Conservation (phyloP, 2,329 filamentous ascomycete genomes). For the Fusarium sp. region DNA sequence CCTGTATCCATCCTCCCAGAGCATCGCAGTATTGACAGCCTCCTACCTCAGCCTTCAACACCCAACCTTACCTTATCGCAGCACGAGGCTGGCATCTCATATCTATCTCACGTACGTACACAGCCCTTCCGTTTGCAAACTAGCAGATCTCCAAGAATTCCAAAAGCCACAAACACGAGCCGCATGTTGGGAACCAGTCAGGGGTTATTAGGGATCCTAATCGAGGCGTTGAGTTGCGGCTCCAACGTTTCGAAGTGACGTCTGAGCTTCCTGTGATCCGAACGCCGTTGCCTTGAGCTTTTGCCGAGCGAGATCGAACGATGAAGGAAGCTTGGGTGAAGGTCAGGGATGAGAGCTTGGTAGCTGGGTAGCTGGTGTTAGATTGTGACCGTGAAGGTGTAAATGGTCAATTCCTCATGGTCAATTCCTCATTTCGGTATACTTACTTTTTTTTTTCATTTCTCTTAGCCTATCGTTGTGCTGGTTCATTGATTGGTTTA, state of each 20-base stretch:
- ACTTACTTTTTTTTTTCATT: neutral
- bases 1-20: neutral
- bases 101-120: neutral
- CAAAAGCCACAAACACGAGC: slow-evolving; percentile 33
- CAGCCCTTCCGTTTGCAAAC: slow-evolving; percentile 1
- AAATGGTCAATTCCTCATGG: neutral
- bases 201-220: slow-evolving; percentile 11
- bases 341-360: neutral
- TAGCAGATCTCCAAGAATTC: slow-evolving; percentile 16
- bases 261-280: slow-evolving; percentile 26
- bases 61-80: neutral
- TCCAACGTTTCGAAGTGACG: slow-evolving; percentile 28
- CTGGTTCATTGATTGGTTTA: neutral
- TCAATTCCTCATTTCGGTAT: neutral
- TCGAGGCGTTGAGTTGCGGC: slow-evolving; percentile 23
- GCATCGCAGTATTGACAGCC: neutral
- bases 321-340: neutral
- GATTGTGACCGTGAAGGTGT: neutral
- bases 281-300: neutral
- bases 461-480: neutral
- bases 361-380: neutral
- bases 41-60: neutral
- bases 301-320: slow-evolving; percentile 25
- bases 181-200: slow-evolving; percentile 40
- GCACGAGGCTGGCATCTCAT: slow-evolving; percentile 15